Base-by-base conservation (phyloP, 495 filamentous ascomycete species). In the Aspergillus cavernicola region DNA sequence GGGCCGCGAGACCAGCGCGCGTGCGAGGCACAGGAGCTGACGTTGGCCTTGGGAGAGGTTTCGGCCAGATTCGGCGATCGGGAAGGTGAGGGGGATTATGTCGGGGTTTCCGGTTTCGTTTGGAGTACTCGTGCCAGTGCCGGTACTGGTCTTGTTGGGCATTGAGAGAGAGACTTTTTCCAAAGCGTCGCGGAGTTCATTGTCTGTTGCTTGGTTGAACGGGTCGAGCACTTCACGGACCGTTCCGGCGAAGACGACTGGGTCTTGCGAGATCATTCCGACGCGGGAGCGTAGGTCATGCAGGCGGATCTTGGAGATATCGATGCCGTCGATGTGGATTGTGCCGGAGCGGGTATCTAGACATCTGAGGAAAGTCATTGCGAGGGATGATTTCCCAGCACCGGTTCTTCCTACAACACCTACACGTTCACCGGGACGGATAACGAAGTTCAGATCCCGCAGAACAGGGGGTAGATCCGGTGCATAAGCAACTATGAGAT, bases 11-110 rank as follows among this genome's bases (percentile, higher is more conserved):
- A 91, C 80, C 56, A 90, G 87, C 38, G 88, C 87, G 6, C 88
- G 83, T 6, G 88, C 87, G 6, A 92, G 79, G 57, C 88, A 90
- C 19, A 92, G 78, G 2, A 90, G 82, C 63, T 92, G 88, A 9
- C 85, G 77, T 64, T 92, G 88, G 10, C 88, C 88, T 60, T 90
- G 88, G 1, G 84, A 87, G 1, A 92, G 76, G 55, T 88, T 90
- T 10, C 79, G 74, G 1, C 88, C 88, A 35, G 80, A 83, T 59
- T 87, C 85, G 9, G 81, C 72, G 56, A 90, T 83, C 28, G 76
- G 67, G 1, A 50, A 56, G 81, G 82, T 50, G 61, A 60, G n/a
- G 49, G 39, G 15, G 13, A 16, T 37, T 37, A 33, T 28, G 11
- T 13, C 8, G 11, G 31, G 31, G 31, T 7, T 13, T 66, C 83